Percentiles rank a stretch among this genome's conserved stretches.
Conservation (phyloP, 1,284 basidiomycete genomes). For the Boletus smithii region DNA sequence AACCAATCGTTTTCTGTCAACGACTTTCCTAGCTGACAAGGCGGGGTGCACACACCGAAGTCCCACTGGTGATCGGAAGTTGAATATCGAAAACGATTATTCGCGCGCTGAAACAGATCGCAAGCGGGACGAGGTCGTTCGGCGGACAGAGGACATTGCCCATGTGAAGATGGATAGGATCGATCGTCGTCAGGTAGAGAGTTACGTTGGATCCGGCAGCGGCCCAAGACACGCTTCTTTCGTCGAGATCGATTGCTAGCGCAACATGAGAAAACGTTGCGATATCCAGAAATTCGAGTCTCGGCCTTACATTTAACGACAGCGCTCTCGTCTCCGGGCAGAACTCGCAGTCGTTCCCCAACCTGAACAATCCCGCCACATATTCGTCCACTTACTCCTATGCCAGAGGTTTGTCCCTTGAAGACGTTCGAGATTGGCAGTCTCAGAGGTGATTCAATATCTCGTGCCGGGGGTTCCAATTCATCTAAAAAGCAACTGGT, state of each 20-base stretch:
- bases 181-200: slow-evolving; percentile 80
- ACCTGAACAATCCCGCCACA: slow-evolving; percentile 89
- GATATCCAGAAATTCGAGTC: not conserved
- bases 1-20: slow-evolving; percentile 2
- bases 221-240: slow-evolving; percentile 79
- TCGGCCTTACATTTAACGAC: slow-evolving; percentile 68
- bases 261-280: slow-evolving; percentile 13
- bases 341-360: slow-evolving; percentile 81
- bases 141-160: slow-evolving; percentile 88
- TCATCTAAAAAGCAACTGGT: slow-evolving; percentile 49
- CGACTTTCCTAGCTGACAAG: not conserved
- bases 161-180: slow-evolving; percentile 82
- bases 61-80: slow-evolving; percentile 85
- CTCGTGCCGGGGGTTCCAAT: slow-evolving; percentile 78
- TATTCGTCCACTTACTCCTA: slow-evolving; percentile 83
- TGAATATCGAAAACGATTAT: slow-evolving; percentile 94
- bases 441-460: slow-evolving; percentile 75
- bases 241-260: slow-evolving; percentile 84
- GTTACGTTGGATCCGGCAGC: slow-evolving; percentile 89
- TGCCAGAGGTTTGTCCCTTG: slow-evolving; percentile 81
- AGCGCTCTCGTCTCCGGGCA: slow-evolving; percentile 91
- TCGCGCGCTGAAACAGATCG: slow-evolving; percentile 76
- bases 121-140: slow-evolving; percentile 68
- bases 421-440: slow-evolving; percentile 96
- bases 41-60: slow-evolving; percentile 55